These are phyloP conservation scores for Podochytrium sp. DNA, from an alignment of 192 early-diverging fungal genomes.

Conservation along the genomic window DNA sequence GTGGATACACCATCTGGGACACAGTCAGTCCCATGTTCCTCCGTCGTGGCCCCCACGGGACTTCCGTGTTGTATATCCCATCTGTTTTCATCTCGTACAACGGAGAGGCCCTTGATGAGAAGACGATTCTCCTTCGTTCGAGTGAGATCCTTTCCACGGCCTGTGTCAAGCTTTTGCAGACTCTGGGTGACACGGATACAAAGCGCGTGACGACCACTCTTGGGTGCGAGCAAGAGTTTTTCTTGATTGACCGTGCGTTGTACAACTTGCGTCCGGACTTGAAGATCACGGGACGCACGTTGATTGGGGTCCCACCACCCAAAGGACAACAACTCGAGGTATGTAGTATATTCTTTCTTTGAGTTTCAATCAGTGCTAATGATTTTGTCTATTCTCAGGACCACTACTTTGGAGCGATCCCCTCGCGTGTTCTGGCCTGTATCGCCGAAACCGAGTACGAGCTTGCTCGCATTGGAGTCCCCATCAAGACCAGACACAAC, in stretches of 20 bases:
- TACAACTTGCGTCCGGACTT: constrained; percentile 95
- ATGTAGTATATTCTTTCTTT: too few relatives aligned
- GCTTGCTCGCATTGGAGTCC: constrained; percentile 91
- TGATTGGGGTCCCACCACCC: constrained; percentile 91
- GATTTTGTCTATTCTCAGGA: too few relatives aligned
- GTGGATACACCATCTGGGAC: constrained; percentile 99
- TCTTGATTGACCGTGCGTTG: constrained; percentile 94
- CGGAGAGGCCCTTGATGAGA: constrained; percentile 98
- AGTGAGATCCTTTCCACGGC: constrained; percentile 84
- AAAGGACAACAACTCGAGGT: constrained; percentile 99
- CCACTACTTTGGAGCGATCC: constrained; percentile 99
- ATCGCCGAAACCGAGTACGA: constrained; percentile 96
- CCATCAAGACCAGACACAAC: constrained; percentile 99
- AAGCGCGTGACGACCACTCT: constrained; percentile 89
- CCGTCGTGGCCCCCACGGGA: constrained; percentile 89
- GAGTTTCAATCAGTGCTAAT: too few relatives aligned
- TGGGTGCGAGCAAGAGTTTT: constrained; percentile 99
- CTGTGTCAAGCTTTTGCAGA: constrained; percentile 75
- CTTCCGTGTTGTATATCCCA: constrained; percentile 92
- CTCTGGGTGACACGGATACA: constrained; percentile 78
- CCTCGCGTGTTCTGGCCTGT: constrained; percentile 85
- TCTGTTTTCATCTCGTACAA: constrained; percentile 99
- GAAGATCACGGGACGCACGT: constrained; percentile 93
- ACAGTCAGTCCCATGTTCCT: constrained; percentile 94
- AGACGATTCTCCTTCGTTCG: constrained; percentile 95